Percentiles rank a stretch among this genome's conserved stretches.
These are phyloP conservation scores for Peronospora farinosa DNA, from an alignment of 352 stramenopile species.

Conservation along the genomic window DNA sequence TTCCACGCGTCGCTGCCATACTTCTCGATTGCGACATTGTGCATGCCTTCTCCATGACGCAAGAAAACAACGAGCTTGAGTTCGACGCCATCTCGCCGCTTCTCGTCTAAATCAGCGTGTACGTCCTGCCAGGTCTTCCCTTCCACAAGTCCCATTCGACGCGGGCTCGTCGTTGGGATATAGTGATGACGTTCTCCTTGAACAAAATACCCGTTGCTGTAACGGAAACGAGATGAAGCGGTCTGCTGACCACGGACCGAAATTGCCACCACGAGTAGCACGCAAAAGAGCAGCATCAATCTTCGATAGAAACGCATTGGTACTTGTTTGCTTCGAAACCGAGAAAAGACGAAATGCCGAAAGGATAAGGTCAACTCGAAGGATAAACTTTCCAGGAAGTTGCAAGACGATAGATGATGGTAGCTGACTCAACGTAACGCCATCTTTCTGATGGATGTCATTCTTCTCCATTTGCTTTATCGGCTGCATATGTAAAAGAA, in stretches of 20 bases:
- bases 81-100: constrained; percentile 1
- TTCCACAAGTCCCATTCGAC: constrained; percentile 25
- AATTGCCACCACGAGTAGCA: constrained; percentile 8
- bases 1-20: constrained; percentile 28
- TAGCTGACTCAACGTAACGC: not conserved
- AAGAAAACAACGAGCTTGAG: constrained; percentile 27
- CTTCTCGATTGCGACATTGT: constrained; percentile 27
- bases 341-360: constrained; percentile 9
- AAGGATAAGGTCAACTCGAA: not conserved
- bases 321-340: not conserved
- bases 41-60: constrained; percentile 25
- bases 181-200: constrained; percentile 12
- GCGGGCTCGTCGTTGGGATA: constrained; percentile 12
- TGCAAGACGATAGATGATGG: constrained; percentile 14
- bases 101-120: constrained; percentile 9
- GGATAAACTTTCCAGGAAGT: constrained; percentile 1
- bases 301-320: not conserved
- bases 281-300: not conserved
- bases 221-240: constrained; percentile 7
- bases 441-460: constrained; percentile 3
- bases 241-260: constrained; percentile 1
- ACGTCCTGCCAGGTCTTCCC: constrained; percentile 28
- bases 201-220: constrained; percentile 18
- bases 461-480: constrained; percentile 5
- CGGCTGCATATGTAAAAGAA: not conserved